phyloP scores from a whole-genome alignment of 2,329 filamentous ascomycete species.

The Dothistroma septosporum region DNA sequence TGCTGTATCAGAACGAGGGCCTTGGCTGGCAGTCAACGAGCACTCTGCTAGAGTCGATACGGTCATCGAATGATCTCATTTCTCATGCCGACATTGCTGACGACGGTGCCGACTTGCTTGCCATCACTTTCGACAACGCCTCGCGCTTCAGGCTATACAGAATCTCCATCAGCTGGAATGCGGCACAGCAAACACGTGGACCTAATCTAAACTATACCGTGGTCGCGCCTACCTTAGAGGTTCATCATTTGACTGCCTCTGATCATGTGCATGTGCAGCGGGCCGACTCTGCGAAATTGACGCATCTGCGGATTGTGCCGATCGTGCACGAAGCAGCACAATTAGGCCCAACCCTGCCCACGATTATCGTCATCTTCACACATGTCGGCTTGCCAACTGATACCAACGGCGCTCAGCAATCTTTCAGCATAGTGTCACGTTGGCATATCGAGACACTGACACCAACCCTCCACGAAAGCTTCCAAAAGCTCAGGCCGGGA shows the following conservation, averaged over 20 bases:
- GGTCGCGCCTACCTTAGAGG: constrained; percentile 30
- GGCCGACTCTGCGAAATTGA: constrained; percentile 25
- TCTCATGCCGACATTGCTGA: constrained; percentile 70
- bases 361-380: constrained; percentile 70
- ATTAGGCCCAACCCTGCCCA: constrained; percentile 42
- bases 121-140: constrained; percentile 65
- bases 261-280: constrained; percentile 28
- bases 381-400: constrained; percentile 37
- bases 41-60: constrained; percentile 52
- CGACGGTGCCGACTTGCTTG: constrained; percentile 53
- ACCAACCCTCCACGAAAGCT: constrained; percentile 34
- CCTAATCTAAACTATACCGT: constrained; percentile 24
- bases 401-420: constrained; percentile 57
- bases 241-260: constrained; percentile 28
- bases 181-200: constrained; percentile 37
- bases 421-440: constrained; percentile 70
- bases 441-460: constrained; percentile 67
- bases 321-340: constrained; percentile 55
- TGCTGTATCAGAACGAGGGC: constrained; percentile 74
- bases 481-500: constrained; percentile 33
- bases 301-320: constrained; percentile 26
- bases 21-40: constrained; percentile 65
- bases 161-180: constrained; percentile 70
- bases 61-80: constrained; percentile 58
- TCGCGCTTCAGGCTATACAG: constrained; percentile 71